phyloP scores from a whole-genome alignment of 805 yeast genomes.

The Starmerella ratchasimensis region DNA sequence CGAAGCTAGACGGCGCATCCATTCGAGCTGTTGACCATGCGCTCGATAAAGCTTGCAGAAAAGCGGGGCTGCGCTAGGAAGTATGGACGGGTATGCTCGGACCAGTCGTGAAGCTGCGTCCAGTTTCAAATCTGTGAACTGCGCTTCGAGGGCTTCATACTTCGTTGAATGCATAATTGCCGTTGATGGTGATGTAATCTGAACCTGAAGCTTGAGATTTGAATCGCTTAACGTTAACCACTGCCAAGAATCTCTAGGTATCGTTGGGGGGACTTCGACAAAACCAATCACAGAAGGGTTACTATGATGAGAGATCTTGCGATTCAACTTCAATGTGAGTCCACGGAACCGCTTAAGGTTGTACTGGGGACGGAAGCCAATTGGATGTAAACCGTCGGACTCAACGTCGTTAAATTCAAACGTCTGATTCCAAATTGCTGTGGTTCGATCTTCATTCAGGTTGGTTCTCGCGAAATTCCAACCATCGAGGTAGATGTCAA shows the following conservation, averaged over 20 bases:
- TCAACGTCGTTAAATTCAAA: constrained; percentile 44
- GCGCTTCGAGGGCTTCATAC: constrained; percentile 49
- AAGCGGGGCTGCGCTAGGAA: constrained; percentile 23
- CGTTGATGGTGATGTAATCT: background rate
- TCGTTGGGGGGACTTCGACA: too few relatives aligned
- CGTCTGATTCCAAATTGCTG: constrained; percentile 77
- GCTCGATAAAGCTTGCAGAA: constrained; percentile 65
- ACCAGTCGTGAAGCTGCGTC: constrained; percentile 31
- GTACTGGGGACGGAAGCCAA: background rate
- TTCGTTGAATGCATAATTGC: constrained; percentile 41
- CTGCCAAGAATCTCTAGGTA: too few relatives aligned
- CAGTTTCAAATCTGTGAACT: constrained; percentile 30
- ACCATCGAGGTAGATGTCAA: constrained; percentile 62
- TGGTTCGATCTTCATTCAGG: constrained; percentile 33
- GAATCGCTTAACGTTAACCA: too few relatives aligned
- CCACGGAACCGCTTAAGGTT: too few relatives aligned
- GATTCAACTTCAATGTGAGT: too few relatives aligned
- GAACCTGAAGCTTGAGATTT: constrained; percentile 1
- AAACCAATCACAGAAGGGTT: too few relatives aligned
- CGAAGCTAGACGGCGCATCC: constrained; percentile 59
- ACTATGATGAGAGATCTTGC: too few relatives aligned
- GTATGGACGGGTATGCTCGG: constrained; percentile 5
- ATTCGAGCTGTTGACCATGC: constrained; percentile 49
- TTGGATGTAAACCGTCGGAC: constrained; percentile 13
- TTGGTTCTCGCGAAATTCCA: constrained; percentile 70